These are phyloP conservation scores for Bullera alba DNA, from an alignment of 768 basidiomycete species.

Conservation along the genomic window DNA sequence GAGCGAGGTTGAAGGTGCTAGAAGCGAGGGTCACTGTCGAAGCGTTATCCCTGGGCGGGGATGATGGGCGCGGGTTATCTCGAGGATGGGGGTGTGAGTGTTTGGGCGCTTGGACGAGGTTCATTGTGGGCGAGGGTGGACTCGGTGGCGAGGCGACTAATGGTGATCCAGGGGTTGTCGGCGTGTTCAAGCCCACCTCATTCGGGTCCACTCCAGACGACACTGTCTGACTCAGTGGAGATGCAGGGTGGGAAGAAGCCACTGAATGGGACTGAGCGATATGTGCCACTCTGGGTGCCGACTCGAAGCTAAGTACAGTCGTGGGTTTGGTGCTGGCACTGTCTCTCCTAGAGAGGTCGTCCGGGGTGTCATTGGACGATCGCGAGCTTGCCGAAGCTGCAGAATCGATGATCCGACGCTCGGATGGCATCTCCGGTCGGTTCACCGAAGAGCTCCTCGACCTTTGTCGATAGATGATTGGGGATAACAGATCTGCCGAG, in stretches of 20 bases:
- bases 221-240: neutral
- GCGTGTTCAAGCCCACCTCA: constrained; percentile 1
- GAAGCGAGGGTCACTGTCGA: constrained; percentile 79
- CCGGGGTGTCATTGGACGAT: too few relatives aligned
- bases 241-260: constrained; percentile 1
- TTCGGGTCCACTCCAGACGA: neutral
- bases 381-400: too few relatives aligned
- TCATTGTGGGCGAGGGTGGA: constrained; percentile 43
- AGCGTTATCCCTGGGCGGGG: constrained; percentile 84
- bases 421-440: too few relatives aligned
- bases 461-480: too few relatives aligned
- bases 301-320: constrained; percentile 81
- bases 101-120: constrained; percentile 64
- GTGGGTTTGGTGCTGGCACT: constrained; percentile 78
- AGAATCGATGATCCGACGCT: too few relatives aligned
- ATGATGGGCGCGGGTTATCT: constrained; percentile 88
- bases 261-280: constrained; percentile 59
- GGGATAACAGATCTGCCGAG: constrained; percentile 6
- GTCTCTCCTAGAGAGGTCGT: constrained; percentile 21
- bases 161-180: constrained; percentile 6
- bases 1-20: neutral
- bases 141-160: constrained; percentile 51
- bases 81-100: constrained; percentile 90
- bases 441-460: too few relatives aligned
- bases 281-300: constrained; percentile 72